These are phyloP conservation scores for Dunaliella primolecta DNA, from an alignment of 139 green algal species.

Conservation along the genomic window DNA sequence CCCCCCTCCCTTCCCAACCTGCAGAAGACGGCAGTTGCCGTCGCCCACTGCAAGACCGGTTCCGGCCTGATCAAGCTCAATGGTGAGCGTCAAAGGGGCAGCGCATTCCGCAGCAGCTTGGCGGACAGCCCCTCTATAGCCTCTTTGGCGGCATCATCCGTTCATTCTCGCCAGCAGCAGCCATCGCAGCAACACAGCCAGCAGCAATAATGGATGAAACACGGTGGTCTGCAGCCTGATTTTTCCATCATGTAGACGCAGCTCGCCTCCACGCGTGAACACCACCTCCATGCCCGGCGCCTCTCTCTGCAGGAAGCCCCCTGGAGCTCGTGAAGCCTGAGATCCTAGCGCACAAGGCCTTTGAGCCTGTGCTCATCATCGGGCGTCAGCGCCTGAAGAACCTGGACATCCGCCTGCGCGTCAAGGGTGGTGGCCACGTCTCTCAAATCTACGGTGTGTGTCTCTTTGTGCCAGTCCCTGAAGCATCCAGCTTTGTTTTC, in stretches of 20 bases:
- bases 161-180: not conserved
- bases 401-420: slow-evolving; percentile 96
- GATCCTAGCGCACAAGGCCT: slow-evolving; percentile 89
- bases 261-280: no score
- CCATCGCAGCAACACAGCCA: no score
- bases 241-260: no score
- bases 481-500: not conserved
- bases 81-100: slow-evolving; percentile 56
- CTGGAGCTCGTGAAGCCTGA: slow-evolving; percentile 96
- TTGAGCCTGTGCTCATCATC: slow-evolving; percentile 95
- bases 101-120: not conserved
- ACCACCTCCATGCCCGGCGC: no score
- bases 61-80: slow-evolving; percentile 95
- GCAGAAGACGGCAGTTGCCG: slow-evolving; percentile 96
- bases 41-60: slow-evolving; percentile 91
- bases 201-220: no score
- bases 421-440: slow-evolving; percentile 95
- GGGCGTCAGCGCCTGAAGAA: slow-evolving; percentile 86
- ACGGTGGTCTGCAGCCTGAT: no score
- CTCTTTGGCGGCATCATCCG: not conserved
- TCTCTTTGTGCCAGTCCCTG: no score
- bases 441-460: slow-evolving; percentile 86
- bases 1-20: slow-evolving; percentile 8
- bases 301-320: slow-evolving; percentile 72
- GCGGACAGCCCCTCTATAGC: not conserved